These are phyloP conservation scores for Chalciporus sp. DNA, from an alignment of 1,284 basidiomycete species.

Conservation along the genomic window DNA sequence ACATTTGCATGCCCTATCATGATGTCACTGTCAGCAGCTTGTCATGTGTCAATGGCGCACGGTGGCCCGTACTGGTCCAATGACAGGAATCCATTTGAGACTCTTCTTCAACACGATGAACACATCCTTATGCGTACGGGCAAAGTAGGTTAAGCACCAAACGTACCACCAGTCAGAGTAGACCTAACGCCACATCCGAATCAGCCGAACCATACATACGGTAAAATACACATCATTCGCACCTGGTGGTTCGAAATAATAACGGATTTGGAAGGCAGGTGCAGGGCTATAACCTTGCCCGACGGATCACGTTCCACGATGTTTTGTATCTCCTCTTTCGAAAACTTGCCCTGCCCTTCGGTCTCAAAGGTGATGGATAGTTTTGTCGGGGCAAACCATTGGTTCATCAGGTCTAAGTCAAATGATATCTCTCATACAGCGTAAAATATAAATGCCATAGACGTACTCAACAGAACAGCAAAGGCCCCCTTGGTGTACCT, in stretches of 20 bases:
- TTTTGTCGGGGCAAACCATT: conserved; percentile 81
- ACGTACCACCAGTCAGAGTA: conserved; percentile 94
- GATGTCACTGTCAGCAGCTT: conserved; percentile 12
- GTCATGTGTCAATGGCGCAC: not conserved
- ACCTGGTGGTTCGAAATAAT: conserved; percentile 85
- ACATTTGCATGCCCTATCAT: conserved; percentile 85
- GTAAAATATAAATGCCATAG: conserved; percentile 3
- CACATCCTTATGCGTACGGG: conserved; percentile 71
- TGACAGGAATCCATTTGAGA: conserved; percentile 83
- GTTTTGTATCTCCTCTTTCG: conserved; percentile 54
- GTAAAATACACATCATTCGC: conserved; percentile 18
- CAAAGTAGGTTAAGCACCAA: conserved; percentile 85
- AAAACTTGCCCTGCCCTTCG: conserved; percentile 63
- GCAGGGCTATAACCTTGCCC: conserved; percentile 63
- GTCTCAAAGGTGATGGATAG: conserved; percentile 77
- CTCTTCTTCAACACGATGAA: conserved; percentile 91
- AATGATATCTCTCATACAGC: conserved; percentile 5
- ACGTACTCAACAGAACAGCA: conserved; percentile 71
- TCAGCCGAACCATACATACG: not conserved
- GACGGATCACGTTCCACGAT: conserved; percentile 57
- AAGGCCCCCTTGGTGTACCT: conserved; percentile 84
- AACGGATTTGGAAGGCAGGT: conserved; percentile 77
- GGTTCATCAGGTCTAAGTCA: conserved; percentile 68
- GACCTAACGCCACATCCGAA: conserved; percentile 48
- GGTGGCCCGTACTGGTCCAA: conserved; percentile 75